These are phyloP conservation scores for Rhizopus delemar DNA, from an alignment of 371 early-diverging fungal genomes.

Conservation along the genomic window DNA sequence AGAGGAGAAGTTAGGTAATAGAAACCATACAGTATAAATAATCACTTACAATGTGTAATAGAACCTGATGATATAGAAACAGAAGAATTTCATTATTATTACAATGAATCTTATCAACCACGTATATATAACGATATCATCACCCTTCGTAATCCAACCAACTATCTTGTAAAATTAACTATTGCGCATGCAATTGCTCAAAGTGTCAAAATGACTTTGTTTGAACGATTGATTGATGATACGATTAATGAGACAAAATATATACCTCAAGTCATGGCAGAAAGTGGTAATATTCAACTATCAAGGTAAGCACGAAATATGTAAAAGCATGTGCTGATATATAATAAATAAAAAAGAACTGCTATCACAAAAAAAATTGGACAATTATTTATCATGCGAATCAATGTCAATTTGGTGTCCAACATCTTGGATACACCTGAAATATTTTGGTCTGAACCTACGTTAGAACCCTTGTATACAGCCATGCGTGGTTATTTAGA, in stretches of 20 bases:
- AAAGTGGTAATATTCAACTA: constrained; percentile 79
- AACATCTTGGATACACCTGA: constrained; percentile 82
- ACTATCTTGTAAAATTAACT: constrained; percentile 67
- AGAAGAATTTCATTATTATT: constrained; percentile 91
- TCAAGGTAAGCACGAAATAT: constrained; percentile 44
- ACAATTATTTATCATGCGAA: constrained; percentile 77
- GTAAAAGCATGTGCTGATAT: neutral
- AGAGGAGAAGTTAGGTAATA: constrained; percentile 60
- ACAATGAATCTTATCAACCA: constrained; percentile 73
- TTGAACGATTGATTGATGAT: constrained; percentile 79
- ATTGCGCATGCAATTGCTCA: constrained; percentile 87
- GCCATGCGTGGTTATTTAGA: constrained; percentile 76
- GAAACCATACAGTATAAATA: no score
- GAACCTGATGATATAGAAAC: constrained; percentile 74
- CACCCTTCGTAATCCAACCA: constrained; percentile 43
- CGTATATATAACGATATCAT: constrained; percentile 63
- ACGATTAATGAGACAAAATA: constrained; percentile 79
- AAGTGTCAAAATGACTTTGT: constrained; percentile 81
- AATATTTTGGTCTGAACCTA: constrained; percentile 82
- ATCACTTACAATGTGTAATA: no score
- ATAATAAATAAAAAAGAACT: constrained; percentile 44
- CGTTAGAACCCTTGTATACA: constrained; percentile 71
- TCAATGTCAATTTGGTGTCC: constrained; percentile 81
- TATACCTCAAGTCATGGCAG: constrained; percentile 75
- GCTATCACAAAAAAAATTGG: constrained; percentile 61